Base-by-base conservation (phyloP, 2,329 filamentous ascomycete genomes). In the Aureobasidium sp. region DNA sequence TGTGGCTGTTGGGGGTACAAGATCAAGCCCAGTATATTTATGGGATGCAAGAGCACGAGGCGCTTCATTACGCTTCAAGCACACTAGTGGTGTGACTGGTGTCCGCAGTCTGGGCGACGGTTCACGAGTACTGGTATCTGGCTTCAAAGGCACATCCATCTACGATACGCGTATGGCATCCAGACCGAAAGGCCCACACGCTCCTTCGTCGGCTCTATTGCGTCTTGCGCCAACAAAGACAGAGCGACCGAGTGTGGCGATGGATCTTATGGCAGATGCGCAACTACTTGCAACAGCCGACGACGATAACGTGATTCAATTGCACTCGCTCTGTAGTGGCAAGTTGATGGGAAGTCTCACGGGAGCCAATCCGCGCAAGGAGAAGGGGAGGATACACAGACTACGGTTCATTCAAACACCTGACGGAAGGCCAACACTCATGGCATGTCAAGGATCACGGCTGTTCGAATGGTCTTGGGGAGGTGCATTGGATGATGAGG, bases 121-220 rank as follows among this genome's bases (percentile, higher is more conserved):
- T 13, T 53, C 59, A 15, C 56, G 57, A 5, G 50, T 66, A 12
- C 53, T 64, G 46, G 60, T 63, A 1, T 39, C 50, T 17, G 59
- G 56, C 6, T 53, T 60, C 20, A 44, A 56, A 5, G 47, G 59
- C 15, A 47, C 61, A 6, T 27, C 39, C 7, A 50, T 65, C 41
- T 64, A 62, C 59, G 64, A 65, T 36, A 63, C 63, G 0, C 62
- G 64, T 12, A 63, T 65, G 62, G 8, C 47, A 2, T 34, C 37
- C 15, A 12, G 17, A 5, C 26, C 17, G 6, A 55, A 41, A 34
- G 24, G 39, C 10, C 59, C 32, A 15, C 20, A 47, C 12, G 10
- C 24, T 15, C 32, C 60, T 7, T 57, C 60, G 5, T 24, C 51
- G 12, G 43, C 60, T 12, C 34, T 62, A 1, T 15, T 62, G 8